Percentiles rank a stretch among this genome's conserved stretches.
Evolutionary conservation across 441 rosid genomes (phyloP).

Genomic region (Pelargonium australe): DNA sequence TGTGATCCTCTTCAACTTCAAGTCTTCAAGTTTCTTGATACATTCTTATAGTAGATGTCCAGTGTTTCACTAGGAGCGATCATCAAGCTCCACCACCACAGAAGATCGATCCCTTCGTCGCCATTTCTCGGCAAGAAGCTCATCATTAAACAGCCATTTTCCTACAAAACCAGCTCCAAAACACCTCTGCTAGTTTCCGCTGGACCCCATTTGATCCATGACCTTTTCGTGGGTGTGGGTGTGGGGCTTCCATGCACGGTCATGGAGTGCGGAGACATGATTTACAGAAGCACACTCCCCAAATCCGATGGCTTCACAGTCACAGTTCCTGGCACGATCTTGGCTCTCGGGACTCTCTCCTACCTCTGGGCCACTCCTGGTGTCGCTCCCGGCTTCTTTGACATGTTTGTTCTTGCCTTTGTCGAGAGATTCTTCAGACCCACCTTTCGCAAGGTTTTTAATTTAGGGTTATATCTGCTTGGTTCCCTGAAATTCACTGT

Average conservation of each 20-base stretch:
- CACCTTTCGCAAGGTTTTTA: slow-evolving; percentile 58
- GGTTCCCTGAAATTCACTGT: no score
- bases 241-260: slow-evolving; percentile 94
- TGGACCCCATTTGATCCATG: slow-evolving; percentile 47
- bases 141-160: slow-evolving; percentile 17
- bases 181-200: slow-evolving; percentile 29
- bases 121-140: slow-evolving; percentile 61
- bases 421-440: slow-evolving; percentile 73
- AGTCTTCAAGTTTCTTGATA: no score
- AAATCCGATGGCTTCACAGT: slow-evolving; percentile 61
- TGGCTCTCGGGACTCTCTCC: slow-evolving; percentile 76
- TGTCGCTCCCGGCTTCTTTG: slow-evolving; percentile 94
- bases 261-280: slow-evolving; percentile 93
- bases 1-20: no score
- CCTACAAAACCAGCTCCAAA: slow-evolving; percentile 28
- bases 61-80: slow-evolving; percentile 44
- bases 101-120: slow-evolving; percentile 25
- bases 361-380: slow-evolving; percentile 98
- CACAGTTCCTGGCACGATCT: slow-evolving; percentile 66
- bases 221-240: slow-evolving; percentile 80
- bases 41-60: slow-evolving; percentile 37
- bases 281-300: slow-evolving; percentile 90
- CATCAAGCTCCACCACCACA: slow-evolving; percentile 33
- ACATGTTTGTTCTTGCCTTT: slow-evolving; percentile 90
- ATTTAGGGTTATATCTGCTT: neutral